These are phyloP conservation scores for Penicillium sp. DNA, from an alignment of 2,329 filamentous ascomycete species.

Conservation along the genomic window DNA sequence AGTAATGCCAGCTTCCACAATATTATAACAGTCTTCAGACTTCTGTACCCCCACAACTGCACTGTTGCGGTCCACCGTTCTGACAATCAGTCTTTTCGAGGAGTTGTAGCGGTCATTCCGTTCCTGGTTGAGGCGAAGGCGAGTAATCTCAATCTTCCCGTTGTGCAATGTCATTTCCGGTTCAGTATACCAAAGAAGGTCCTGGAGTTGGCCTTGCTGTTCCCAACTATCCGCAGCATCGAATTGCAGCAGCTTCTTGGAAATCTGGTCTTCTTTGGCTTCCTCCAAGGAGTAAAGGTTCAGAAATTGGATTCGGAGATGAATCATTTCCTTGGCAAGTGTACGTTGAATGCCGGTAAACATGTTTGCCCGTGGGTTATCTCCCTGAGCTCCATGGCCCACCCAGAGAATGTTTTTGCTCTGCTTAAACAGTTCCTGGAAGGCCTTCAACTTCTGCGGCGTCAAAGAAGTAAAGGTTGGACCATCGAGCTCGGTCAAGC, in stretches of 20 bases:
- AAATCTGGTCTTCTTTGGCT: slow-evolving; percentile 3
- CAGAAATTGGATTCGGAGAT: slow-evolving; percentile 21
- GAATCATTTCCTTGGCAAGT: slow-evolving; percentile 21
- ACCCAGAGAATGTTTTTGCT: slow-evolving; percentile 27
- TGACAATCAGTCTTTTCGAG: slow-evolving; percentile 17
- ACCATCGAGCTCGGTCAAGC: slow-evolving; percentile 28
- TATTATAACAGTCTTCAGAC: slow-evolving; percentile 9
- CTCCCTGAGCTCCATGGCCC: slow-evolving; percentile 20
- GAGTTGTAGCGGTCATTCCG: slow-evolving; percentile 29
- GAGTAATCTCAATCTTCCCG: slow-evolving; percentile 28
- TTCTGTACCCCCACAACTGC: slow-evolving; percentile 7
- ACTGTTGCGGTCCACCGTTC: slow-evolving; percentile 7
- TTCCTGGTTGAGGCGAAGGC: slow-evolving; percentile 18
- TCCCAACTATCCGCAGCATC: slow-evolving; percentile 18
- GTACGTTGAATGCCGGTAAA: slow-evolving; percentile 24
- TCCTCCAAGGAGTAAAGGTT: slow-evolving; percentile 14
- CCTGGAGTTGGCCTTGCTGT: slow-evolving; percentile 7
- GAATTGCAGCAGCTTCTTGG: slow-evolving; percentile 17
- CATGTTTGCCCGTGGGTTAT: slow-evolving; percentile 23
- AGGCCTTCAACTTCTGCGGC: slow-evolving; percentile 17
- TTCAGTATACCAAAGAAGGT: slow-evolving; percentile 31
- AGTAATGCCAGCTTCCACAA: slow-evolving; percentile 6
- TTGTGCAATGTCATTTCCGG: slow-evolving; percentile 27
- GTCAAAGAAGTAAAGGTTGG: slow-evolving; percentile 26
- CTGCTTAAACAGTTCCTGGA: slow-evolving; percentile 24